These are phyloP conservation scores for Paecilomyces niveus DNA, from an alignment of 2,329 filamentous ascomycete species.

Conservation along the genomic window DNA sequence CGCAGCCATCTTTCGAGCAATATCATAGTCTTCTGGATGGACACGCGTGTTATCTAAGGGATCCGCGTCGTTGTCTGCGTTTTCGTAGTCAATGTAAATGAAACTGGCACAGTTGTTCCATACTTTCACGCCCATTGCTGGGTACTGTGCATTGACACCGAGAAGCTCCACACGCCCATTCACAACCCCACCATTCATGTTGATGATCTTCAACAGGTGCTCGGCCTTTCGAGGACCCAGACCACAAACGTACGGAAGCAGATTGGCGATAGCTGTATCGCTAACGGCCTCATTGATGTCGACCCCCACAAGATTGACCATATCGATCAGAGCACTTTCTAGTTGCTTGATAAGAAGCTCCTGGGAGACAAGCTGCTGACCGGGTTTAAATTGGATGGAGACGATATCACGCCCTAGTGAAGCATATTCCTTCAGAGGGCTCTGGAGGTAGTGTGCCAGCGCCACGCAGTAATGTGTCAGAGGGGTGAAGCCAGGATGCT, in stretches of 20 bases:
- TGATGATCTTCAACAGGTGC: conserved; percentile 79
- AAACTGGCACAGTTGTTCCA: conserved; percentile 98
- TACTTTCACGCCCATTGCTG: conserved; percentile 79
- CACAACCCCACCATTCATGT: conserved; percentile 80
- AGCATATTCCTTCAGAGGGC: conserved; percentile 93
- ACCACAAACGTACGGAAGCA: conserved; percentile 85
- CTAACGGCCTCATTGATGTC: conserved; percentile 87
- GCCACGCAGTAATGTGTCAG: conserved; percentile 85
- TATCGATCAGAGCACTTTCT: conserved; percentile 96
- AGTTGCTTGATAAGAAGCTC: conserved; percentile 81
- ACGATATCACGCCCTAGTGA: conserved; percentile 81
- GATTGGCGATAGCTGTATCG: conserved; percentile 74
- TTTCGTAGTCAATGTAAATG: conserved; percentile 80
- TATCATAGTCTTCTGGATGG: conserved; percentile 96
- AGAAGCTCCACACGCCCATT: conserved; percentile 80
- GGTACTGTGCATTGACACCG: conserved; percentile 74
- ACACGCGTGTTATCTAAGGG: conserved; percentile 95
- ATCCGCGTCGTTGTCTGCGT: conserved; percentile 73
- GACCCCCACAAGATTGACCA: conserved; percentile 94
- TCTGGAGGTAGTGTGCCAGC: conserved; percentile 85
- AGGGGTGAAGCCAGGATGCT: conserved; percentile 73
- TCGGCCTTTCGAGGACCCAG: conserved; percentile 87
- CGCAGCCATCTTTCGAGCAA: conserved; percentile 96
- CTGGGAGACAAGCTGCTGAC: conserved; percentile 78
- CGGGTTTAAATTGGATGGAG: conserved; percentile 81